Base-by-base conservation (phyloP, 2,329 filamentous ascomycete genomes). In the Ceratocystis ficicola region DNA sequence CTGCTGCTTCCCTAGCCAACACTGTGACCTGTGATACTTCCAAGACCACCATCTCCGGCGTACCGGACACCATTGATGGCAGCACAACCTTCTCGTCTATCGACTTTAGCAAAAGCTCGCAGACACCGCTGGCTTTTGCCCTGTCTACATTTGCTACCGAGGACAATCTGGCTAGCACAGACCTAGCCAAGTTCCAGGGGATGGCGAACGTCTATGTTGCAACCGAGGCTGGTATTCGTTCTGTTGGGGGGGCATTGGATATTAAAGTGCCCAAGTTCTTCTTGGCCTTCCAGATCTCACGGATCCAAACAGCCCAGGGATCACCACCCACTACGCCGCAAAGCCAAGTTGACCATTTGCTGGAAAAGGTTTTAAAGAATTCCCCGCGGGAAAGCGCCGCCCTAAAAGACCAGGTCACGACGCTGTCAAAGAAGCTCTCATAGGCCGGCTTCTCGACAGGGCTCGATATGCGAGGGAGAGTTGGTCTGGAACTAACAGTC, bases 181-280 rank as follows among this genome's bases (percentile, higher is more conserved):
- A 84, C 70, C 76, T 86, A 15, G 72, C 74, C 4, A 73, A 73
- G 22, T 84, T 85, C 74, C 76, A 83, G 71, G 75, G 82, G 70
- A 71, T 77, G 68, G 76, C 84, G 55, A 78, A 84, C 71, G 78
- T 79, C 8, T 85, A 86, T 70, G 73, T 81, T 2, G 83, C 83
- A 0, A 85, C 83, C 3, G 83, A 85, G 73, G 82, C 80, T 1
- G 83, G 81, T 1, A 75, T 86, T 62, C 76, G 83, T 22, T 81
- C 79, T 25, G 77, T 78, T 5, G 79, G 77, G 8, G 83, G 82
- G 1, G 77, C 71, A 65, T 74, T 85, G 20, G 79, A 76, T 1
- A 80, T 85, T 73, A 85, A 85, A 73, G 80, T 81, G 4, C 83
- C 83, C 68, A 85, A 85, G 73, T 86, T 86, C 78, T 85, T 85